These are phyloP conservation scores for Adansonia digitata DNA, from an alignment of 345 rosid species.

Conservation along the genomic window DNA sequence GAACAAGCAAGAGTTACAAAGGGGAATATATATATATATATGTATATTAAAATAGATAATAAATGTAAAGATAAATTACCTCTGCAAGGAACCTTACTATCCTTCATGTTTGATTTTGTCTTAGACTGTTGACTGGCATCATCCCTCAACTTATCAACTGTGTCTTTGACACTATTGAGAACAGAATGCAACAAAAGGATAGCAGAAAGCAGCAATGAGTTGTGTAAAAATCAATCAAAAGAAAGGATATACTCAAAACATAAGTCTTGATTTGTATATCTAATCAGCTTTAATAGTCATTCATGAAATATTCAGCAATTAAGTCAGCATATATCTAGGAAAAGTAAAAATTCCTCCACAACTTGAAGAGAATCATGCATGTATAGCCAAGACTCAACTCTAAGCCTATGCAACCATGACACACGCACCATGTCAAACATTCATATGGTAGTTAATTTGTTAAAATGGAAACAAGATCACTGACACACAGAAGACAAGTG, in stretches of 20 bases:
- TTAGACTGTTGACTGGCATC: slow-evolving; percentile 21
- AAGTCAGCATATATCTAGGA: too few relatives aligned
- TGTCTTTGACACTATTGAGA: slow-evolving; percentile 26
- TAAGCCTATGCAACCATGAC: too few relatives aligned
- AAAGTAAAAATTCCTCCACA: neutral
- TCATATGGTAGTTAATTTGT: neutral
- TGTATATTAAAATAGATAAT: neutral
- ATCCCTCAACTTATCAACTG: slow-evolving; percentile 17
- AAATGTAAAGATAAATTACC: slow-evolving; percentile 32
- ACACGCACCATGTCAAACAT: too few relatives aligned
- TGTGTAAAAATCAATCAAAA: neutral
- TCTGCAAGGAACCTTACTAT: slow-evolving; percentile 20
- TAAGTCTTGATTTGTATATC: neutral
- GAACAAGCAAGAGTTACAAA: neutral
- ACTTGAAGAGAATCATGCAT: too few relatives aligned
- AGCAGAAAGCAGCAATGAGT: slow-evolving; percentile 13
- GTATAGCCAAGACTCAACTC: too few relatives aligned
- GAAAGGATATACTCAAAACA: neutral
- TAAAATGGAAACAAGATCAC: neutral
- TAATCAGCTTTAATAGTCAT: neutral
- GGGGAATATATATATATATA: neutral
- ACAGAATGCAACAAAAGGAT: slow-evolving; percentile 16
- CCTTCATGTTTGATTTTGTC: slow-evolving; percentile 26
- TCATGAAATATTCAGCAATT: neutral
- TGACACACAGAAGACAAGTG: neutral